Percentiles rank a stretch among this genome's conserved stretches.
Evolutionary conservation across 208 protist genomes (phyloP).

Genomic region (Trichomonas vaginalis): DNA sequence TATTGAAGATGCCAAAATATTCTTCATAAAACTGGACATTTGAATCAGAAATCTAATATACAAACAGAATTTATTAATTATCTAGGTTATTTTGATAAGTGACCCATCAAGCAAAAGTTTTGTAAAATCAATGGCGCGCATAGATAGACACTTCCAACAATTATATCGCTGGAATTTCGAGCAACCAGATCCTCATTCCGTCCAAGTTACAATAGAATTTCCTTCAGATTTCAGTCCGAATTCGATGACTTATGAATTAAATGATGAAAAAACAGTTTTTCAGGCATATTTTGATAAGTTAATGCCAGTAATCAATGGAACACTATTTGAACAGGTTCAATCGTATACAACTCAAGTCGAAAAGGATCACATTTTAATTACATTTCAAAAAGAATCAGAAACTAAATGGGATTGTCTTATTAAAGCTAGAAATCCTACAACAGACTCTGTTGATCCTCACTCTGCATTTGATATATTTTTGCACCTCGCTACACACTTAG

Average conservation of each 20-base stretch:
- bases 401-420: not conserved
- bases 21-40: no score
- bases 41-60: no score
- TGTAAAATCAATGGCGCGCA: no score
- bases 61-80: no score
- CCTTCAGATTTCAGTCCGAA: not conserved
- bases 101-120: no score
- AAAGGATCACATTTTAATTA: not conserved
- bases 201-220: not conserved
- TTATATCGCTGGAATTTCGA: not conserved
- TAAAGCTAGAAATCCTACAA: not conserved
- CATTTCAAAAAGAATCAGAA: not conserved
- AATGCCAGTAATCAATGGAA: not conserved
- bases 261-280: not conserved
- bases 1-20: no score
- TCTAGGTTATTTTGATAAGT: no score
- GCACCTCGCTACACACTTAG: not conserved
- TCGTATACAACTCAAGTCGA: not conserved
- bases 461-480: not conserved
- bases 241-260: not conserved
- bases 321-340: not conserved
- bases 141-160: not conserved
- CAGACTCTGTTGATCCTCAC: not conserved
- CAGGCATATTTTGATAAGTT: not conserved
- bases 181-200: not conserved